Base-by-base conservation (phyloP, 306 rosid genomes). In the Gynostemma pentaphyllum region DNA sequence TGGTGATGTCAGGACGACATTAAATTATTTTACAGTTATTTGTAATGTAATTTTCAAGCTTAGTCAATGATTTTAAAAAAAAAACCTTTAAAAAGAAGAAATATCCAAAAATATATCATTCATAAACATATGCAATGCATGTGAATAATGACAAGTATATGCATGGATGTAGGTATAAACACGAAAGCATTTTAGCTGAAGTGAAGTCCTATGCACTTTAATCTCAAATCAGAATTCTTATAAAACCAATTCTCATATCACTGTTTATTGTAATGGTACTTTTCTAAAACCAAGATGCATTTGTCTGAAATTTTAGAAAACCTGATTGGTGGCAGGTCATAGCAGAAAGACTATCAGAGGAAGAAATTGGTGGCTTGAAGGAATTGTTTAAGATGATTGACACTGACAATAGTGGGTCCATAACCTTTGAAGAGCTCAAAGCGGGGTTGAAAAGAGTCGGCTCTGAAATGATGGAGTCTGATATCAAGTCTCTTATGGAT, bases 351-450 rank as follows among this genome's bases (percentile, higher is more conserved):
- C 87, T 89, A 57, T 89, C 97, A 34, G 97, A 89, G 69, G 97
- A 89, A 84, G 97, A 89, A 74, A 89, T 89, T 54, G 97, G 97
- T 39, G 97, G 97, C 41, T 67, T 89, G 49, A 89, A 84, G 76
- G 95, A 89, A 83, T 66, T 89, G 74, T 89, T 89, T 69, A 89
- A 76, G 70, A 86, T 89, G 97, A 86, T 89, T 45, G 97, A 89
- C 70, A 73, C 89, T 0, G 97, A 89, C 77, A 79, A 74, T 53
- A 86, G 91, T 7, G 97, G 97, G 37, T 72, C 97, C 5, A 86
- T 89, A 64, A 89, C 97, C 71, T 89, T 71, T 71, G 97, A 89
- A 75, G 97, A 89, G 61, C 95, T 89, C 62, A 89, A 89, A 76
- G 82, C 60, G 40, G 97, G 95, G 59, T 70, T 89, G 75, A 77